Base-by-base conservation (phyloP, 257 asterid genomes). In the Fraxinus excelsior region DNA sequence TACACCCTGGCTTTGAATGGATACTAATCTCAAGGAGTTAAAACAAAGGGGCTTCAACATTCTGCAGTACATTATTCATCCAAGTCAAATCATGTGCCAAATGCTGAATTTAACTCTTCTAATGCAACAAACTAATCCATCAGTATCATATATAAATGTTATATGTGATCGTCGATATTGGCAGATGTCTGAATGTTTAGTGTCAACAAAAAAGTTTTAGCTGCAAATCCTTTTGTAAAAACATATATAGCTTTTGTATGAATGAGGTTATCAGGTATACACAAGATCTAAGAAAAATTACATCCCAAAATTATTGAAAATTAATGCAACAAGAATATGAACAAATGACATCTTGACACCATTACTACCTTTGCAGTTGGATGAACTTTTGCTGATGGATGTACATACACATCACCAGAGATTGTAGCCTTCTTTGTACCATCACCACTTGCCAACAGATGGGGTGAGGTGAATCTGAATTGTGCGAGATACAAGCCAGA, bases 361-460 rank as follows among this genome's bases (percentile, higher is more conserved):
- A 2, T 21, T 21, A 46, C 67, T 56, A 91, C 97, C 96, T 91
- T 94, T 64, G 98, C 95, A 70, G 94, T 90, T 46, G 94, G 96
- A 79, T 94, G 96, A 80, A 62, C 34, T 53, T 56, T 74, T 4
- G 77, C 77, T 18, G 75, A 71, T 71, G 75, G 75, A 74, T 85
- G 89, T 67, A 83, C 76, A 60, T 70, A 85, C 18, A 82, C 89
- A 23, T 83, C 82, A 16, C 87, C 89, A 18, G 74, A 19, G 66
- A 85, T 78, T 34, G 76, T 58, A 21, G 87, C 80, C 56, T 71
- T 78, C 72, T 74, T 83, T 16, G 74, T 80, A 62, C 87, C 89
- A 78, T 85, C 80, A 32, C 85, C 87, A 25, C 42, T 74, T 18
- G 87, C 87, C 67, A 85, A 71, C 10, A 83, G 80, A 51, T 82